These are phyloP conservation scores for Fusarium pseudonygamai DNA, from an alignment of 2,329 filamentous ascomycete species.

Conservation along the genomic window DNA sequence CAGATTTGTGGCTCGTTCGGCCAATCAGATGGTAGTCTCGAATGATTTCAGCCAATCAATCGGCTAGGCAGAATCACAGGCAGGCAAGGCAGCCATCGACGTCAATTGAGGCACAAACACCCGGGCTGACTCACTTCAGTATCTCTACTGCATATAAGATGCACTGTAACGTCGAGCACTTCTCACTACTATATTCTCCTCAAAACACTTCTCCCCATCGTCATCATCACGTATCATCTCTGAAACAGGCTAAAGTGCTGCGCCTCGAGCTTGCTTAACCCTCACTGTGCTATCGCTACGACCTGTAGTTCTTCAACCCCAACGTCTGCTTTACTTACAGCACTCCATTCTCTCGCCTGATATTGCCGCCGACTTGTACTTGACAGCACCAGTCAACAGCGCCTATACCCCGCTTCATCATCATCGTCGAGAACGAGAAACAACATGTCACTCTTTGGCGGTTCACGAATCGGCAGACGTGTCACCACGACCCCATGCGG, in stretches of 20 bases:
- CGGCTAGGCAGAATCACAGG: slow-evolving; percentile 4
- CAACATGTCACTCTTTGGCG: slow-evolving; percentile 2
- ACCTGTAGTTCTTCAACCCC: rapidly evolving
- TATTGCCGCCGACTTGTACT: not conserved
- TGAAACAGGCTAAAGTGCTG: not conserved
- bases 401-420: not conserved
- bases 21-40: not conserved
- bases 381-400: not conserved
- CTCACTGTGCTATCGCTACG: too few relatives aligned
- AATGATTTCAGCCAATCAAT: not conserved
- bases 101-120: not conserved
- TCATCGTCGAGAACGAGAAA: not conserved
- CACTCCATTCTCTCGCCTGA: not conserved
- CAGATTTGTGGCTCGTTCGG: not conserved
- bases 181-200: not conserved
- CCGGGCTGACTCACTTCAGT: not conserved
- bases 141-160: not conserved
- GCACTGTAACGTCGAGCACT: not conserved
- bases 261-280: not conserved
- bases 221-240: not conserved
- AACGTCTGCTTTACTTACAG: not conserved
- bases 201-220: not conserved
- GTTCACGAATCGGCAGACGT: too few relatives aligned
- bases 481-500: slow-evolving; percentile 43
- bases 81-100: slow-evolving; percentile 12